Conservation (phyloP, 345 rosid genomes). For the Aurinia saxatilis region DNA sequence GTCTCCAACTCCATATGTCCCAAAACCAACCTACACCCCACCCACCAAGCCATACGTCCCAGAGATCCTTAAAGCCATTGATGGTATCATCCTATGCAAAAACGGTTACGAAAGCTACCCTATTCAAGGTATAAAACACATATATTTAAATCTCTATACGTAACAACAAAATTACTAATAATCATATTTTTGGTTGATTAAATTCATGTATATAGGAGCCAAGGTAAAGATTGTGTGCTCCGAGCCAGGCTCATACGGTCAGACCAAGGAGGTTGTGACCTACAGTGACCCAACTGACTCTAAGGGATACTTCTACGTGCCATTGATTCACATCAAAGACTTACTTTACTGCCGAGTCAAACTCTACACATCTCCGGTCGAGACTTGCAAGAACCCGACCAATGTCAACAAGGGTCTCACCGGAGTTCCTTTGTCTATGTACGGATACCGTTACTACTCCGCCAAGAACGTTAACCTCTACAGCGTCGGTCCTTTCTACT, state of each 20-base stretch:
- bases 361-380: constrained; percentile 39
- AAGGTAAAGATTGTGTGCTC: constrained; percentile 43
- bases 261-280: constrained; percentile 31
- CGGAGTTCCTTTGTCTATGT: constrained; percentile 41
- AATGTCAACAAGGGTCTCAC: constrained; percentile 43
- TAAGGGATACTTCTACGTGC: constrained; percentile 43
- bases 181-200: neutral
- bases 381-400: constrained; percentile 39
- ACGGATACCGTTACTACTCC: constrained; percentile 26
- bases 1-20: constrained; percentile 22
- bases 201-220: constrained; percentile 40
- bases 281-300: constrained; percentile 38
- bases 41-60: constrained; percentile 20
- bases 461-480: constrained; percentile 37
- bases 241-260: constrained; percentile 28
- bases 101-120: constrained; percentile 35
- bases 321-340: constrained; percentile 24
- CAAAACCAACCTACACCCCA: constrained; percentile 21
- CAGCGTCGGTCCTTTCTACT: constrained; percentile 33
- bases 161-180: neutral
- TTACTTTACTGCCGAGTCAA: constrained; percentile 41
- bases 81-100: constrained; percentile 53
- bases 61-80: constrained; percentile 26
- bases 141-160: neutral
- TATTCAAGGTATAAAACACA: constrained; percentile 34